Conservation (phyloP, 2,329 filamentous ascomycete genomes). For the Apiospora rasikravindrae region DNA sequence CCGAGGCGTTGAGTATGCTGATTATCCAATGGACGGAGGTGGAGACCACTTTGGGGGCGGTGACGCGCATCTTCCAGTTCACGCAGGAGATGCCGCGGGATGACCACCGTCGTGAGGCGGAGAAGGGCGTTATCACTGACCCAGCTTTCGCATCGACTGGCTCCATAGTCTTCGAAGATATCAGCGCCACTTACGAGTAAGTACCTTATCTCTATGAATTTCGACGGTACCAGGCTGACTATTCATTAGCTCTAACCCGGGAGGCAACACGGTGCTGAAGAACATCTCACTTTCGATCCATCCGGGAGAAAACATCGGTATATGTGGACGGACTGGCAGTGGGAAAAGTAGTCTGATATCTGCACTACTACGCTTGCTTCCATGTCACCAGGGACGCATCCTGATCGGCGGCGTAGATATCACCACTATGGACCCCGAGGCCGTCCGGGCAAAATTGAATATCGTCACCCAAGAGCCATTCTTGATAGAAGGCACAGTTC, state of each 20-base stretch:
- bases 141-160: neutral
- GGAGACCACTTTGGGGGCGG: constrained; percentile 19
- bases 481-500: neutral
- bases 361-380: neutral
- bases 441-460: neutral
- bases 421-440: neutral
- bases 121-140: neutral
- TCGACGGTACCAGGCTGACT: neutral
- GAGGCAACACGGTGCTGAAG: constrained; percentile 12
- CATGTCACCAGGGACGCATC: neutral
- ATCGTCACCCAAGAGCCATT: constrained; percentile 18
- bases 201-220: neutral
- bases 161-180: constrained; percentile 17
- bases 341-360: no score
- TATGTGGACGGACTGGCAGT: neutral
- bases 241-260: neutral
- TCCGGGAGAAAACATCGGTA: constrained; percentile 15
- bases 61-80: constrained; percentile 6
- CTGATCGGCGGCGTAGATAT: constrained; percentile 17
- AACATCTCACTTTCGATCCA: constrained; percentile 17
- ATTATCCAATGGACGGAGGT: constrained; percentile 19
- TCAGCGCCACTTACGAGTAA: constrained; percentile 4
- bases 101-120: constrained; percentile 2
- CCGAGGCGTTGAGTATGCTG: no score
- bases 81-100: constrained; percentile 17